Evolutionary conservation across 202 grass and related monocot species (phyloP).

Genomic region (Hordeum pubiflorum): DNA sequence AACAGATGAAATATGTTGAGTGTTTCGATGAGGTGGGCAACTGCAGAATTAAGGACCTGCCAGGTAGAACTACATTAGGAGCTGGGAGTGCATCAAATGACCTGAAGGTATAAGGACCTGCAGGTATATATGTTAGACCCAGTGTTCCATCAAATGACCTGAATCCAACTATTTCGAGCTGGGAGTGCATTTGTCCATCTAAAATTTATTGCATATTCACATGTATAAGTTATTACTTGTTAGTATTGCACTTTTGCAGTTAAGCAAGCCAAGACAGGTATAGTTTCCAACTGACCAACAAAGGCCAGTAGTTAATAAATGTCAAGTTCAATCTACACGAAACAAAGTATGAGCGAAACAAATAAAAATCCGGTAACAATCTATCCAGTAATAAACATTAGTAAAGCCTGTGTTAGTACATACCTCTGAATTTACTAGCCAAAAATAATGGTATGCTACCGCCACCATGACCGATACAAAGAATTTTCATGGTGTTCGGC

Average conservation of each 20-base stretch:
- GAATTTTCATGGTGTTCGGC: conserved; percentile 54
- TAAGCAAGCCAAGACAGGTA: not conserved
- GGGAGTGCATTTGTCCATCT: not conserved
- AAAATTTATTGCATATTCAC: not conserved
- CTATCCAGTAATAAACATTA: not conserved
- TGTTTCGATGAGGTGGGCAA: not conserved
- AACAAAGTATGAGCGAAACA: not conserved
- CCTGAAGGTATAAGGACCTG: too few species aligned
- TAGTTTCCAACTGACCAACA: not conserved
- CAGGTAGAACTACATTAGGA: not conserved
- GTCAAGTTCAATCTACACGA: not conserved
- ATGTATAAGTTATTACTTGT: not conserved
- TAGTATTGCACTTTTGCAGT: not conserved
- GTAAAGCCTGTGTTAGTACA: not conserved
- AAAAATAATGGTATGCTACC: conserved; percentile 77
- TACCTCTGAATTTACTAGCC: conserved; percentile 83
- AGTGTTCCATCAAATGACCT: too few species aligned
- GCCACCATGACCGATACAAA: conserved; percentile 84
- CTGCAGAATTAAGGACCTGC: not conserved
- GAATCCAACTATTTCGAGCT: not conserved
- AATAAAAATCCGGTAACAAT: not conserved
- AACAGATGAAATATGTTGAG: not conserved
- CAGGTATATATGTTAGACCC: too few species aligned
- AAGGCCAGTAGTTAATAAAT: not conserved
- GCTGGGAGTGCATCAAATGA: too few species aligned